Conservation (phyloP, 805 yeast species). For the Barnettozyma sp. region DNA sequence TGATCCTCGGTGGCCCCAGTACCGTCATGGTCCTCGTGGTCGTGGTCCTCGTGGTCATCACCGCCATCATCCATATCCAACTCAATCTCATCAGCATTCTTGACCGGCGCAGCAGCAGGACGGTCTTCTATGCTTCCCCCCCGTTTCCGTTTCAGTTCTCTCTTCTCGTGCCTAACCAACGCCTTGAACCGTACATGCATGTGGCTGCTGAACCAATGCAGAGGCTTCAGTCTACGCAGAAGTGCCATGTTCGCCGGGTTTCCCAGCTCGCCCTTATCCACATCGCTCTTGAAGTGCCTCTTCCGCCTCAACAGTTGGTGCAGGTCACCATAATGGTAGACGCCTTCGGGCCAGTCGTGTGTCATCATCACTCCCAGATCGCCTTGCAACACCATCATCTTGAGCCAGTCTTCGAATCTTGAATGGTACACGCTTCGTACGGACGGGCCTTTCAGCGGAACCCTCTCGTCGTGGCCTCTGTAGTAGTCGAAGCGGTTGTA, state of each 20-base stretch:
- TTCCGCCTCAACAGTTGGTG: slow-evolving; percentile 45
- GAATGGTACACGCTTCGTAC: slow-evolving; percentile 65
- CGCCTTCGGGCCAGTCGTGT: slow-evolving; percentile 94
- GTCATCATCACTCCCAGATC: slow-evolving; percentile 54
- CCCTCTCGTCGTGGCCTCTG: slow-evolving; percentile 32
- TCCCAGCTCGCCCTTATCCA: slow-evolving; percentile 56
- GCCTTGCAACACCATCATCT: slow-evolving; percentile 37
- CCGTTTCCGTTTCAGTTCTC: slow-evolving; percentile 13
- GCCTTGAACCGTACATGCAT: slow-evolving; percentile 74
- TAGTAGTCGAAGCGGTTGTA: slow-evolving; percentile 48
- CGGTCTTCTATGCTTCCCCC: too few relatives aligned
- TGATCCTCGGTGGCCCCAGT: too few relatives aligned
- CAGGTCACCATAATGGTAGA: slow-evolving; percentile 59
- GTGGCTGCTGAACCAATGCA: slow-evolving; percentile 85
- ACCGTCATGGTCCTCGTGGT: too few relatives aligned
- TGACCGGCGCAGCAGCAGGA: slow-evolving; percentile 25
- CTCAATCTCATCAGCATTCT: slow-evolving; percentile 8
- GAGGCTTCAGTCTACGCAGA: slow-evolving; percentile 50
- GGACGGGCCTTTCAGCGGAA: slow-evolving; percentile 43
- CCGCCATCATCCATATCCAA: slow-evolving; percentile 2
- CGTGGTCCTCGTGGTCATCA: slow-evolving; percentile 14
- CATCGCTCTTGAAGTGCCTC: slow-evolving; percentile 62
- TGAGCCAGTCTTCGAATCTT: slow-evolving; percentile 49
- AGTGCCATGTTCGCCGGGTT: slow-evolving; percentile 58
- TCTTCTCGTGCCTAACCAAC: slow-evolving; percentile 30